Base-by-base conservation (phyloP, 345 rosid species). In the Xanthoceras sorbifolium region DNA sequence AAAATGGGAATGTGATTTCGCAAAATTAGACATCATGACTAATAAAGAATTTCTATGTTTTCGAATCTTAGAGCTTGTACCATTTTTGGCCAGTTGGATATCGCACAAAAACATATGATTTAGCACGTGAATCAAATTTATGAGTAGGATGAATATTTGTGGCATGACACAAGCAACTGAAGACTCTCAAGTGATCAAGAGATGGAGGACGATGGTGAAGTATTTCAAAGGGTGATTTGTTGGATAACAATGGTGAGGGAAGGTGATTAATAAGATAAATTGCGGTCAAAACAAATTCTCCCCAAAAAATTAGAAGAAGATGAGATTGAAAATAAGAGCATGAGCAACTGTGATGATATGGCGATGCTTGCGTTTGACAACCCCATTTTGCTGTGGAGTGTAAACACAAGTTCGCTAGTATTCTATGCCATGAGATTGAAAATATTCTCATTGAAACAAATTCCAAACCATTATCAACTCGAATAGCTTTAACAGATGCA, bases 341-440 rank as follows among this genome's bases (percentile, higher is more conserved):
- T 44, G 12, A 2, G 78, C 78, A 0, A 79, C 32, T 3, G 3
- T 28, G 2, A 73, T 42, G 1, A 74, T 36, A 48, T 79, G 70
- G 3, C 32, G 36, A 10, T 68, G 68, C 3, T 79, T 79, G 1
- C 66, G 9, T 72, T 78, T 68, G 3, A 38, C 73, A 2, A 72
- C 67, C 4, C 67, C 68, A 73, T 79, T 74, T 74, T 79, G 69
- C 32, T 79, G 52, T 67, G 75, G 70, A 7, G 68, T 72, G 36
- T 7, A 2, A 8, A 38, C 9, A 42, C 62, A 78, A 54, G 48
- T 48, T 9, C 14, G 25, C 63, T 64, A 69, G 25, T 66, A 23
- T 65, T 64, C 44, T 3, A 79, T 57, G 12, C 74, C 69, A 18
- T 52, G 60, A 57, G 23, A 34, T 6, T 36, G 42, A 64, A 46